A percentile compares a stretch with the other conserved stretches of the same genome.
phyloP scores from a whole-genome alignment of 768 basidiomycete genomes.

The Boletus vinaceobasis region DNA sequence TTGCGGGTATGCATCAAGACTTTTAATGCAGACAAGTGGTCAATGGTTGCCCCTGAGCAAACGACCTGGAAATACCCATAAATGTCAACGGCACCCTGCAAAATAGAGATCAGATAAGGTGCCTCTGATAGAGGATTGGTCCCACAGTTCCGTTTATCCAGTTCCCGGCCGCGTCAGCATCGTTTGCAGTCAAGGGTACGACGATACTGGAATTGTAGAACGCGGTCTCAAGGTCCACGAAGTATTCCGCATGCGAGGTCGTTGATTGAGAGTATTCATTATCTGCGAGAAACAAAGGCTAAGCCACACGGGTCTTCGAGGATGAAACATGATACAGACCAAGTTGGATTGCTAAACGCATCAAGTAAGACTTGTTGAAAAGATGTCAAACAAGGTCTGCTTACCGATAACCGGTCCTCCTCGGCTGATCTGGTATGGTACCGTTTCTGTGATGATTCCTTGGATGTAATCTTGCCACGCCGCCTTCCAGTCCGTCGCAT shows the following conservation, averaged over 20 bases:
- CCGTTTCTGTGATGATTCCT: conserved; percentile 57
- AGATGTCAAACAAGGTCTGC: conserved; percentile 13
- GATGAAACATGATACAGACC: conserved; percentile 34
- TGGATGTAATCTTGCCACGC: conserved; percentile 74
- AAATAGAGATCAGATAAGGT: conserved; percentile 2
- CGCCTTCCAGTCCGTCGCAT: conserved; percentile 59
- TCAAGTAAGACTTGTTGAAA: neutral
- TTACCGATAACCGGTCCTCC: conserved; percentile 76
- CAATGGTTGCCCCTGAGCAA: neutral
- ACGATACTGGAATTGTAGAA: conserved; percentile 56
- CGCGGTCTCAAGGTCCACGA: conserved; percentile 54
- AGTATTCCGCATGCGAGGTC: conserved; percentile 50
- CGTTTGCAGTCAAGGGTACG: conserved; percentile 75
- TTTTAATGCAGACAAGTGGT: conserved; percentile 15
- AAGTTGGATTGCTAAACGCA: conserved; percentile 48
- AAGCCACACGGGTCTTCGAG: neutral
- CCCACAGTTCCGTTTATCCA: conserved; percentile 71
- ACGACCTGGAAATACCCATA: conserved; percentile 47
- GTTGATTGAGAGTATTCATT: conserved; percentile 67
- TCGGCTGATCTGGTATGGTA: conserved; percentile 61
- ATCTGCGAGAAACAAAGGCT: conserved; percentile 38
- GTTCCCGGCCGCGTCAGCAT: conserved; percentile 53
- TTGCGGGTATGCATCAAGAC: conserved; percentile 73
- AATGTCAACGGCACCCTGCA: conserved; percentile 65
- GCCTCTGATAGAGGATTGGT: neutral